Percentiles rank a stretch among this genome's conserved stretches.
These are phyloP conservation scores for Apostasia ramifera DNA, from an alignment of 106 monocot genomes.

Conservation along the genomic window DNA sequence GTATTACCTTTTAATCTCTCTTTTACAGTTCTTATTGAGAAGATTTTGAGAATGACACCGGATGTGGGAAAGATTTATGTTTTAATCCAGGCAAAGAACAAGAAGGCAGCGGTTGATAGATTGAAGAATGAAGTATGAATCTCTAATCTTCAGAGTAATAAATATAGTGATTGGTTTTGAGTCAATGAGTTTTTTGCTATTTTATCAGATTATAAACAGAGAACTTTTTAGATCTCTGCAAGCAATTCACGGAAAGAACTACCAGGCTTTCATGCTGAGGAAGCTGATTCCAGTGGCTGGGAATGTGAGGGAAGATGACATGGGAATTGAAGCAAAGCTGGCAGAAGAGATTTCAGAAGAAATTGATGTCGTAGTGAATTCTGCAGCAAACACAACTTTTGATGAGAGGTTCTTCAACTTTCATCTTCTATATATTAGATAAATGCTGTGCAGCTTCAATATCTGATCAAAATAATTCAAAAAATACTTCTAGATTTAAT, in stretches of 20 bases:
- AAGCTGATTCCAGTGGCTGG: conserved; percentile 80
- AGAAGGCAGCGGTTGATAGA: conserved; percentile 57
- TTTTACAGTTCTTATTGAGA: conserved; percentile 80
- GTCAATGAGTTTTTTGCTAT: not conserved
- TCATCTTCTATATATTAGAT: too few species aligned
- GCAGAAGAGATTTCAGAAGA: conserved; percentile 52
- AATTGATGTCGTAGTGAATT: conserved; percentile 80
- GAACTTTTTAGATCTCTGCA: conserved; percentile 53
- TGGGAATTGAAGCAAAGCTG: conserved; percentile 51
- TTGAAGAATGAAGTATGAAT: conserved; percentile 63
- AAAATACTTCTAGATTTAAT: too few species aligned
- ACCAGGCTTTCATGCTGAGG: conserved; percentile 48
- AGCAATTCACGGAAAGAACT: conserved; percentile 63
- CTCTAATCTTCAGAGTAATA: not conserved
- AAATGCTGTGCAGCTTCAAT: too few species aligned
- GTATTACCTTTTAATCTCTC: conserved; percentile 7
- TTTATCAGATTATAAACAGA: conserved; percentile 56
- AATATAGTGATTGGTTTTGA: not conserved
- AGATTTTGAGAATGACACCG: conserved; percentile 70
- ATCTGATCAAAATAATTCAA: too few species aligned
- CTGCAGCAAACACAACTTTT: conserved; percentile 91
- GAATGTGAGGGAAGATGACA: conserved; percentile 48
- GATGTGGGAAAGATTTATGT: conserved; percentile 77
- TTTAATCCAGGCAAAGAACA: conserved; percentile 68
- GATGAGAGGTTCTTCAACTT: conserved; percentile 63